Evolutionary conservation across 352 stramenopile species (phyloP).

Genomic region (Phytophthora pistaciae): DNA sequence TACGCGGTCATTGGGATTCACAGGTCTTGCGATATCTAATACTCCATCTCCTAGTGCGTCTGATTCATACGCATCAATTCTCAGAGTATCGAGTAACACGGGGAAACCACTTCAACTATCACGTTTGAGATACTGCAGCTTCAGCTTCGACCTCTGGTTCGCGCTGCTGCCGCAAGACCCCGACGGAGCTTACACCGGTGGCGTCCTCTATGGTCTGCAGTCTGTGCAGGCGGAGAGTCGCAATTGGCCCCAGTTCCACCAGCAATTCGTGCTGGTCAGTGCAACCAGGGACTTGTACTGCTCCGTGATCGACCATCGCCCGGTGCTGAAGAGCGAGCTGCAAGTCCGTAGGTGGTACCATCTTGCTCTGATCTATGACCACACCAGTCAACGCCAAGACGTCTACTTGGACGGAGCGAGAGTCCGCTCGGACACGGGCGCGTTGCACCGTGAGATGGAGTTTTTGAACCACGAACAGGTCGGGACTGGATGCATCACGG

Average conservation of each 20-base stretch:
- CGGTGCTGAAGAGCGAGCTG: constrained; percentile 30
- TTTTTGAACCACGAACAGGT: constrained; percentile 33
- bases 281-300: constrained; percentile 37
- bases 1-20: constrained; percentile 12
- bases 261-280: constrained; percentile 44
- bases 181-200: constrained; percentile 21
- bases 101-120: constrained; percentile 1
- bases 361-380: constrained; percentile 40
- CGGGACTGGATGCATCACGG: constrained; percentile 42
- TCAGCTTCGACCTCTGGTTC: constrained; percentile 40
- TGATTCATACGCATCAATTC: neutral
- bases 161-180: constrained; percentile 22
- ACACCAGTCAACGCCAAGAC: constrained; percentile 7
- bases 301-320: constrained; percentile 38
- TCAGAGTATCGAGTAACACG: neutral
- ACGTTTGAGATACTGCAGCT: constrained; percentile 3
- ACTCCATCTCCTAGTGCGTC: neutral
- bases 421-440: constrained; percentile 2
- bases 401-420: constrained; percentile 44
- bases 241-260: constrained; percentile 36
- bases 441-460: constrained; percentile 23
- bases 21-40: neutral
- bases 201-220: constrained; percentile 40
- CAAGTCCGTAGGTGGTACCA: constrained; percentile 45
- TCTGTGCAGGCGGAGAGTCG: constrained; percentile 20